Evolutionary conservation across 1,139 yeast species (phyloP).

Genomic region (Candida pseudoviswanathii): DNA sequence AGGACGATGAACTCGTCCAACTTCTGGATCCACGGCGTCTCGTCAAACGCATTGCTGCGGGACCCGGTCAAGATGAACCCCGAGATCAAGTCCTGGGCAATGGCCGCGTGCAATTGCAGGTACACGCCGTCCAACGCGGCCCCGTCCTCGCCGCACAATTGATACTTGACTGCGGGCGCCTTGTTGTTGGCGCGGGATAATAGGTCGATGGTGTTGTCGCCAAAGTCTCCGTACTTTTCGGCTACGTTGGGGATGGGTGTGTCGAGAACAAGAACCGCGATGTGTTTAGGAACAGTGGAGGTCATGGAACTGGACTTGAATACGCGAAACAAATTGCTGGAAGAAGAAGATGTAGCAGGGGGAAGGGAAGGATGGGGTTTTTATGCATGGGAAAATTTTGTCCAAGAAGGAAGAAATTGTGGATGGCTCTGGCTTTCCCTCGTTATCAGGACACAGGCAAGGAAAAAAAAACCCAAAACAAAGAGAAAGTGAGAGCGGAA

Average conservation of each 20-base stretch:
- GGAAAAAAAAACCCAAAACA: too few species aligned
- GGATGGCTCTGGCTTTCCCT: too few species aligned
- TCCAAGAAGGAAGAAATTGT: too few species aligned
- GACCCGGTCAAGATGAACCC: conserved; percentile 70
- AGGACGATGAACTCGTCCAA: conserved; percentile 46
- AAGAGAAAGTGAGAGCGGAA: too few species aligned
- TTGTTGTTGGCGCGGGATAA: conserved; percentile 21
- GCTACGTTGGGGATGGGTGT: conserved; percentile 35
- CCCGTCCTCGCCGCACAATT: conserved; percentile 27
- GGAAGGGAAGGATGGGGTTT: too few species aligned
- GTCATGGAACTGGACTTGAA: neutral
- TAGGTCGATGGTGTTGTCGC: conserved; percentile 44
- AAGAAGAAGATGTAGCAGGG: too few species aligned
- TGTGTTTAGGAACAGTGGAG: conserved; percentile 20
- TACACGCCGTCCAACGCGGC: conserved; percentile 11
- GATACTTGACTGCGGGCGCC: conserved; percentile 37
- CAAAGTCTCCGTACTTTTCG: conserved; percentile 51
- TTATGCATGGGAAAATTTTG: too few species aligned
- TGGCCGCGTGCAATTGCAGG: conserved; percentile 15
- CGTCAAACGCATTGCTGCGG: conserved; percentile 56
- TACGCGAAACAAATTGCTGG: too few species aligned
- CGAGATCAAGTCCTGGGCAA: conserved; percentile 36
- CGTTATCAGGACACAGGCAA: too few species aligned
- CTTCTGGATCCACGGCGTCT: conserved; percentile 52
- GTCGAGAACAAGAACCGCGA: conserved; percentile 53